Evolutionary conservation across 2,329 filamentous ascomycete genomes (phyloP).

Genomic region (Canariomyces notabilis): DNA sequence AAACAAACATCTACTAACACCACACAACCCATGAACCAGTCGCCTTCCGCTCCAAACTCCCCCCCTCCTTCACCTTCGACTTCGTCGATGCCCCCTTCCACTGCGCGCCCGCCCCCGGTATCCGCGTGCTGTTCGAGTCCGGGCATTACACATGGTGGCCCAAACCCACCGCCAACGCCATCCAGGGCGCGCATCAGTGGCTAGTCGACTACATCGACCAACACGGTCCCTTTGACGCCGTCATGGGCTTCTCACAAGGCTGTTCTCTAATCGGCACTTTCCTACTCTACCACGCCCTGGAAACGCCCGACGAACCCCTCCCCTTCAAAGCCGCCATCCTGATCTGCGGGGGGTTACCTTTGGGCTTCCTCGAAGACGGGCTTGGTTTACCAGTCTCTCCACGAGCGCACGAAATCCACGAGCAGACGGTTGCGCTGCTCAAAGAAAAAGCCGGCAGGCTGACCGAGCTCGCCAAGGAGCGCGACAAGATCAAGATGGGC

Average conservation of each 20-base stretch:
- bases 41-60: slow-evolving; percentile 33
- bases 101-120: slow-evolving; percentile 30
- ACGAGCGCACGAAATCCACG: slow-evolving; percentile 30
- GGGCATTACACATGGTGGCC: slow-evolving; percentile 31
- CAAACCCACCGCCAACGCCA: slow-evolving; percentile 25
- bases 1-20: not conserved
- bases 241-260: slow-evolving; percentile 37
- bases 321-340: slow-evolving; percentile 38
- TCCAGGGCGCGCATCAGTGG: slow-evolving; percentile 33
- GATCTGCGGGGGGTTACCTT: slow-evolving; percentile 36
- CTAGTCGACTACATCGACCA: slow-evolving; percentile 31
- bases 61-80: slow-evolving; percentile 29
- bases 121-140: slow-evolving; percentile 30
- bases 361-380: slow-evolving; percentile 32
- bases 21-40: slow-evolving; percentile 22
- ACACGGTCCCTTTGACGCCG: slow-evolving; percentile 33
- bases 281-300: slow-evolving; percentile 35
- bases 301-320: slow-evolving; percentile 26
- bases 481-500: slow-evolving; percentile 26
- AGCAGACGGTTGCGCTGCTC: slow-evolving; percentile 25
- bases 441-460: slow-evolving; percentile 26
- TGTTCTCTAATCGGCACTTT: slow-evolving; percentile 37
- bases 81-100: slow-evolving; percentile 33
- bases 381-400: slow-evolving; percentile 32
- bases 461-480: slow-evolving; percentile 24